Evolutionary conservation across 2,329 filamentous ascomycete genomes (phyloP).

Genomic region (Ascochyta lentis): DNA sequence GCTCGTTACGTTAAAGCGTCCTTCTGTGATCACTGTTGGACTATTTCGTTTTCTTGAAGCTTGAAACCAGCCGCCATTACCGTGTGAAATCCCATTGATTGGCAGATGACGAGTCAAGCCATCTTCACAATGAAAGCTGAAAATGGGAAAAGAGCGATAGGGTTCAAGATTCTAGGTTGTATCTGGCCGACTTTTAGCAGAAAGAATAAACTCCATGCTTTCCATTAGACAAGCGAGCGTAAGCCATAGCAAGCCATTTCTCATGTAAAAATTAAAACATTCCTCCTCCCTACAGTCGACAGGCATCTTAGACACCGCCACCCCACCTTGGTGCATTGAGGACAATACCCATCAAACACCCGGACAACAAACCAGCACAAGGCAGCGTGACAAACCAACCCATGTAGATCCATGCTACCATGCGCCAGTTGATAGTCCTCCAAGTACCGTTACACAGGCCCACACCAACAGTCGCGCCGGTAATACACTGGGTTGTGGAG

Average conservation of each 20-base stretch:
- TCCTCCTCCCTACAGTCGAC: background rate
- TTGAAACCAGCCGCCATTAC: no score
- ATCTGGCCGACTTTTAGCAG: constrained; percentile 9
- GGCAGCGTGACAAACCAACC: constrained; percentile 56
- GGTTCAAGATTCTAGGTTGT: constrained; percentile 1
- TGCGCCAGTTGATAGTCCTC: constrained; percentile 54
- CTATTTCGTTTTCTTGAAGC: no score
- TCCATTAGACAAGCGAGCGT: background rate
- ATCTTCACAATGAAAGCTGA: background rate
- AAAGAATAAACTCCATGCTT: background rate
- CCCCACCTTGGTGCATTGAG: constrained; percentile 62
- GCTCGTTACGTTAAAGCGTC: no score
- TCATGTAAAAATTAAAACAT: constrained; percentile 1
- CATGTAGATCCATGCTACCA: constrained; percentile 52
- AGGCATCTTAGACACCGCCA: constrained; percentile 19
- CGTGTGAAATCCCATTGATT: no score
- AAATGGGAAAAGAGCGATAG: background rate
- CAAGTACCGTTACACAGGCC: constrained; percentile 43
- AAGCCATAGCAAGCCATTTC: background rate
- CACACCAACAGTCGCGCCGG: constrained; percentile 43
- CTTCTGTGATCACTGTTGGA: no score
- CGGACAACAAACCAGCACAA: constrained; percentile 58
- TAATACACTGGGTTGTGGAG: constrained; percentile 66
- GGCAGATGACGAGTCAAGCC: background rate
- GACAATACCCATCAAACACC: constrained; percentile 67